Base-by-base conservation (phyloP, 345 rosid species). In the Brassica juncea region DNA sequence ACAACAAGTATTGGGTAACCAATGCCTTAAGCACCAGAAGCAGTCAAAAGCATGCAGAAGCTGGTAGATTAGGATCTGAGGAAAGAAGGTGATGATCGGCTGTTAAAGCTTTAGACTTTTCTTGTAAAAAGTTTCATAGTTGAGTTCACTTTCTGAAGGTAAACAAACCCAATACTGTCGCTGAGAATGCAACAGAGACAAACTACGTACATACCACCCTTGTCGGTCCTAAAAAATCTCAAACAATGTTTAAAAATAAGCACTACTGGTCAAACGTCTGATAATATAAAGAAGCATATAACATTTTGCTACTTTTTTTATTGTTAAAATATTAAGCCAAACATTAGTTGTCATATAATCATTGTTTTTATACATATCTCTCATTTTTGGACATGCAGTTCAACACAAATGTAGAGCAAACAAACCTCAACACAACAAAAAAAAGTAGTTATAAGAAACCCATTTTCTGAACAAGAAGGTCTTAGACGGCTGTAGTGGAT, bases 401-500 rank as follows among this genome's bases (percentile, higher is more conserved):
- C 78, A 73, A 79, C 60, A 73, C 5, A 65, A 68, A 55, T 5
- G 59, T 73, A 73, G 78, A 79, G 78, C 27, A 68, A 59, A 52
- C 82, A 78, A 66, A 72, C 76, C 68, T 63, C 72, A 55, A 30
- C 58, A 75, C 68, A 19, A 15, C 34, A 59, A 74, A 79, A 62
- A 19, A 28, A 58, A 80, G 39, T 52, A 74, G 59, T 25, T 64
- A 62, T 47, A 14, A 68, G 69, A 31, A 86, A 69, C 76, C 34
- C 16, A 42, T 42, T 57, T 31, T 67, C 35, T 57, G 31, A 23
- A 19, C 11, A 8, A 16, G 49, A 3, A 54, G 6, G 39, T 2
- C 54, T 76, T 62, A 87, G 61, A 72, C 84, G 8, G 74, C 34
- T 61, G 73, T 23, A 35, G 83, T 2, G 28, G 92, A 85, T 88